phyloP scores from a whole-genome alignment of 2,329 filamentous ascomycete genomes.

The Colletotrichum spinosum region DNA sequence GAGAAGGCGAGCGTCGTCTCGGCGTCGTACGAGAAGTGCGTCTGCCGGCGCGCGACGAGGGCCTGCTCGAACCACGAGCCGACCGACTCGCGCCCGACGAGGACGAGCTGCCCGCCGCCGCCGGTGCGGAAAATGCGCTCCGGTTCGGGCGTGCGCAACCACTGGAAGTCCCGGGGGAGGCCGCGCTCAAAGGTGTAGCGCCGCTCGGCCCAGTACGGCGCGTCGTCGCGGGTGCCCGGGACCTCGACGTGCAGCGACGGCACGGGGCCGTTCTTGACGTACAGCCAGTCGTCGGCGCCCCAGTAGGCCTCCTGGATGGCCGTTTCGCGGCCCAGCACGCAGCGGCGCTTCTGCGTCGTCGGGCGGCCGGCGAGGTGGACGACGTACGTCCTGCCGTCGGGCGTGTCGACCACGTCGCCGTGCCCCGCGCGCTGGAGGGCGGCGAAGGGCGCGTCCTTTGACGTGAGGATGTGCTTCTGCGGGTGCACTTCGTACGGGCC shows the following conservation, averaged over 20 bases:
- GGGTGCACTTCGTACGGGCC: constrained; percentile 73
- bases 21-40: constrained; percentile 71
- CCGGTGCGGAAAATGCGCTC: constrained; percentile 61
- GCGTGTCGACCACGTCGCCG: constrained; percentile 65
- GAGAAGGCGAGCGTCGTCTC: constrained; percentile 66
- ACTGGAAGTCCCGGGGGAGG: constrained; percentile 66
- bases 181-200: constrained; percentile 59
- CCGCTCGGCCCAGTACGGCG: constrained; percentile 61
- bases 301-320: constrained; percentile 70
- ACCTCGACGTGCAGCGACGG: constrained; percentile 65
- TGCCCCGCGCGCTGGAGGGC: constrained; percentile 66
- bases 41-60: constrained; percentile 65
- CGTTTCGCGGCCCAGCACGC: constrained; percentile 67
- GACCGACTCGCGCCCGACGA: constrained; percentile 63
- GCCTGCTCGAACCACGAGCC: constrained; percentile 71
- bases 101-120: constrained; percentile 52
- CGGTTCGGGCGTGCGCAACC: constrained; percentile 66
- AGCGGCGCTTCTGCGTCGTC: constrained; percentile 62
- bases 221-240: constrained; percentile 59
- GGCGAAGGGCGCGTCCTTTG: constrained; percentile 60
- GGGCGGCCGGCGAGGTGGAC: constrained; percentile 66
- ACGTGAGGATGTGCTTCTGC: constrained; percentile 66
- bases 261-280: constrained; percentile 68
- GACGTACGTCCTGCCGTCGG: constrained; percentile 63
- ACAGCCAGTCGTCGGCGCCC: constrained; percentile 72